phyloP scores from a whole-genome alignment of 2,329 filamentous ascomycete species.

The Exserohilum rostratum region DNA sequence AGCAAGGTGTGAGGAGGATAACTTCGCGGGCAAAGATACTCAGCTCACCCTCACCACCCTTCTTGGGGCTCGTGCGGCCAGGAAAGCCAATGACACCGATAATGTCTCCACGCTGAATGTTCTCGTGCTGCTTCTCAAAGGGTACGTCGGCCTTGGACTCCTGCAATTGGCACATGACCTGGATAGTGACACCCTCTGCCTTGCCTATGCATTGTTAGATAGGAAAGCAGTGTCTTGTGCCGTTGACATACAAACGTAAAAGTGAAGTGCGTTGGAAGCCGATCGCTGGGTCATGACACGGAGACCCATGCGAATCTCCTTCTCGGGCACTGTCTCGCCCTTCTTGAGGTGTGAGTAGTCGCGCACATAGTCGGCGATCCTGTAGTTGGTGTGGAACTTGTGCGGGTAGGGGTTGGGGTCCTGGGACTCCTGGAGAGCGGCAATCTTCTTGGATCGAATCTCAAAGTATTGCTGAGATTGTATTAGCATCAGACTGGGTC shows the following conservation, averaged over 20 bases:
- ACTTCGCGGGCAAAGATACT: slow-evolving; percentile 92
- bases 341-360: slow-evolving; percentile 84
- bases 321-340: slow-evolving; percentile 79
- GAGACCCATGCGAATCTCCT: slow-evolving; percentile 77
- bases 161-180: slow-evolving; percentile 91
- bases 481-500: slow-evolving; percentile 21
- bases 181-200: slow-evolving; percentile 76
- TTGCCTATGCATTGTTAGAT: slow-evolving; percentile 54
- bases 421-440: slow-evolving; percentile 74
- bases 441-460: slow-evolving; percentile 84
- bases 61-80: slow-evolving; percentile 87
- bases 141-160: slow-evolving; percentile 70
- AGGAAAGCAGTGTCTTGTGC: background rate
- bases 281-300: slow-evolving; percentile 70
- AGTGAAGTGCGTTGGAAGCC: slow-evolving; percentile 33
- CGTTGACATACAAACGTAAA: slow-evolving; percentile 33
- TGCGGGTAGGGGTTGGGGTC: slow-evolving; percentile 85
- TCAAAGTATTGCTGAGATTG: slow-evolving; percentile 83
- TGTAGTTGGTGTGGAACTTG: slow-evolving; percentile 87
- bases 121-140: slow-evolving; percentile 88
- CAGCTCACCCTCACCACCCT: slow-evolving; percentile 86
- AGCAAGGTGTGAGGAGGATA: slow-evolving; percentile 83
- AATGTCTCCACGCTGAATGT: slow-evolving; percentile 88
- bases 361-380: slow-evolving; percentile 78
- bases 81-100: slow-evolving; percentile 87